A percentile compares a stretch with the other conserved stretches of the same genome.
phyloP scores from a whole-genome alignment of 768 basidiomycete genomes.

The Trichaptum fuscoviolaceum region DNA sequence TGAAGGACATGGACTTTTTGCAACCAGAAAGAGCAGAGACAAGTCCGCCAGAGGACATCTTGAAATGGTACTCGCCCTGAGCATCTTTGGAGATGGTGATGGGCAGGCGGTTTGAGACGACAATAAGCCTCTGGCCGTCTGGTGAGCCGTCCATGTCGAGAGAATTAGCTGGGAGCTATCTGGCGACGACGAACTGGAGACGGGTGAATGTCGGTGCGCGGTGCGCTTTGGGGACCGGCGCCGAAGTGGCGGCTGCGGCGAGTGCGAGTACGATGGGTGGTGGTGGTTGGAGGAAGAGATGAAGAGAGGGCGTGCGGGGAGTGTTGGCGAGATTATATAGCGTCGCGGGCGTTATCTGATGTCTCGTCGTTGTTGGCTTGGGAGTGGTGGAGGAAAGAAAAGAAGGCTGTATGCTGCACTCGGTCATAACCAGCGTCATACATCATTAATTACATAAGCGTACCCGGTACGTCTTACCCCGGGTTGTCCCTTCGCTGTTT shows the following conservation, averaged over 20 bases:
- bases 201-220: background rate
- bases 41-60: slow-evolving; percentile 98
- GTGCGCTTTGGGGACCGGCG: background rate
- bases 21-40: slow-evolving; percentile 96
- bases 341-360: background rate
- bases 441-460: background rate
- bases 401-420: slow-evolving; percentile 1
- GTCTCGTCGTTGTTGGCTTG: background rate
- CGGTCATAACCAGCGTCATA: background rate
- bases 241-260: background rate
- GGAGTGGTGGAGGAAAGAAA: background rate
- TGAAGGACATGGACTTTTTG: slow-evolving; percentile 97
- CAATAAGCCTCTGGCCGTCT: slow-evolving; percentile 66
- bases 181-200: too few relatives aligned
- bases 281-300: background rate
- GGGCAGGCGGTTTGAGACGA: slow-evolving; percentile 93
- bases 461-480: background rate
- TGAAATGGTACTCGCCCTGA: slow-evolving; percentile 91
- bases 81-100: slow-evolving; percentile 95
- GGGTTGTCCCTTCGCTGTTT: background rate
- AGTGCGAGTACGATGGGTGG: background rate
- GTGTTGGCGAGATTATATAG: background rate
- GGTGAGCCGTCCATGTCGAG: background rate
- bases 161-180: background rate
- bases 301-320: background rate